Evolutionary conservation across 257 asterid species (phyloP).

Genomic region (Rauvolfia tetraphylla): DNA sequence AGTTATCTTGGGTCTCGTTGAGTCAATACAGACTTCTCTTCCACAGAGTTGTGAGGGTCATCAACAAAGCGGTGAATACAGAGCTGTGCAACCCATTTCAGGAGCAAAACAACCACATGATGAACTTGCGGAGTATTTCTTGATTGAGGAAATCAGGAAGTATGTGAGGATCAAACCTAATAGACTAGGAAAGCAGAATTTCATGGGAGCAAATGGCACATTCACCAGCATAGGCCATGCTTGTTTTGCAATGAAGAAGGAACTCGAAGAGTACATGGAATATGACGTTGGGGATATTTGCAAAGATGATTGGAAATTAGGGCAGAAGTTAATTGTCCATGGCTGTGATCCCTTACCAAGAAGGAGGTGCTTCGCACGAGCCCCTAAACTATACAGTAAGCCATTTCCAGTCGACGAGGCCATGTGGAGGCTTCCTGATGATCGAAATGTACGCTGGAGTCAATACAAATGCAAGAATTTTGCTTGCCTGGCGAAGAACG

Average conservation of each 20-base stretch:
- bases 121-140: conserved; percentile 30
- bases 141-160: conserved; percentile 51
- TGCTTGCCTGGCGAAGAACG: conserved; percentile 41
- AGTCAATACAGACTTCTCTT: conserved; percentile 24
- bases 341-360: conserved; percentile 78
- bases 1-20: conserved; percentile 44
- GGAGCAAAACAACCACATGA: background rate
- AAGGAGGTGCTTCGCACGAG: conserved; percentile 47
- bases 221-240: conserved; percentile 60
- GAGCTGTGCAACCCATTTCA: conserved; percentile 13
- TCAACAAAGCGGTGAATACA: background rate
- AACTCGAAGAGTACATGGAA: conserved; percentile 57
- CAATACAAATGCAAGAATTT: conserved; percentile 56
- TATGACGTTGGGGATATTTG: conserved; percentile 61
- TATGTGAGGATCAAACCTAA: conserved; percentile 51
- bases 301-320: conserved; percentile 59
- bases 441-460: conserved; percentile 55
- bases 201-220: conserved; percentile 66
- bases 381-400: conserved; percentile 44
- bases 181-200: conserved; percentile 51
- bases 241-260: conserved; percentile 48
- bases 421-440: conserved; percentile 51
- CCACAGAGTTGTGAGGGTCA: background rate
- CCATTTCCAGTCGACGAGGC: conserved; percentile 45
- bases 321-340: conserved; percentile 49